These are phyloP conservation scores for Candida gorgasii DNA, from an alignment of 805 yeast genomes.

Conservation along the genomic window DNA sequence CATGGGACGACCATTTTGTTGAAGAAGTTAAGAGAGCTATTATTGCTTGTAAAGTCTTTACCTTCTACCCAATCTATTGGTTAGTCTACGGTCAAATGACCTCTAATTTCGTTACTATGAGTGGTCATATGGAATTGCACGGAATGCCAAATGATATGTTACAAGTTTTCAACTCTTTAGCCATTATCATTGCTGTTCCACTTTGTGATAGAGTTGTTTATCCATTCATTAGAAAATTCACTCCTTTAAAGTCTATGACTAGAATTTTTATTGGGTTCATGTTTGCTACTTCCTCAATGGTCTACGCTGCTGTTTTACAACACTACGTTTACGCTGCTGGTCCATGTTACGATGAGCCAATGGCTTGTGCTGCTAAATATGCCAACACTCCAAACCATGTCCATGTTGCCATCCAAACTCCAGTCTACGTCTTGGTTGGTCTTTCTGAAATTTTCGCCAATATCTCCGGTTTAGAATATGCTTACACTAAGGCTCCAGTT, in stretches of 20 bases:
- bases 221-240: constrained; percentile 43
- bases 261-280: constrained; percentile 72
- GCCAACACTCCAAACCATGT: constrained; percentile 50
- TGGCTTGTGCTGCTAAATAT: constrained; percentile 47
- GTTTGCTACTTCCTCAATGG: constrained; percentile 65
- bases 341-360: constrained; percentile 70
- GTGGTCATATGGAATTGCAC: constrained; percentile 71
- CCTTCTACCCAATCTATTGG: constrained; percentile 74
- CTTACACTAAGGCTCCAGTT: constrained; percentile 79
- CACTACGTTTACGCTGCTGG: constrained; percentile 66
- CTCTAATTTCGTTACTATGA: constrained; percentile 71
- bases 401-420: constrained; percentile 71
- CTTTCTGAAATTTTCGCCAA: constrained; percentile 78
- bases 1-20: constrained; percentile 71
- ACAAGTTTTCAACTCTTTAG: constrained; percentile 73
- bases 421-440: constrained; percentile 72
- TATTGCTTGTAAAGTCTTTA: constrained; percentile 71
- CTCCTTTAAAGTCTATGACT: constrained; percentile 68
- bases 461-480: constrained; percentile 80
- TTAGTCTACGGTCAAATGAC: constrained; percentile 70
- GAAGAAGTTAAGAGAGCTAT: constrained; percentile 69
- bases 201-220: constrained; percentile 60
- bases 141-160: constrained; percentile 80
- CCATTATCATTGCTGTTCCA: constrained; percentile 77
- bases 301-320: constrained; percentile 75